phyloP scores from a whole-genome alignment of 768 basidiomycete species.

The Udeniomyces megalosporus region DNA sequence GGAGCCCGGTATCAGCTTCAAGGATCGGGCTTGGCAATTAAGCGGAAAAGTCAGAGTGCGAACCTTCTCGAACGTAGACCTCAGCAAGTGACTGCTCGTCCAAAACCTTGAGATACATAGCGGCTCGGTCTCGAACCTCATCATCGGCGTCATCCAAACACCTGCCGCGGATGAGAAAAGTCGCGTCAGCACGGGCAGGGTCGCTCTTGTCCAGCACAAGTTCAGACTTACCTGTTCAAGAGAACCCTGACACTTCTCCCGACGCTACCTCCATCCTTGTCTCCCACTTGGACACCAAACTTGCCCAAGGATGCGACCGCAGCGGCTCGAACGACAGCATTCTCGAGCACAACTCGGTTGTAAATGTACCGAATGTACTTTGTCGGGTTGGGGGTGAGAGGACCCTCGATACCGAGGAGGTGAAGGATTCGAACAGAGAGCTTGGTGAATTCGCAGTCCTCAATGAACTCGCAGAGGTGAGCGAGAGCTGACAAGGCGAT shows the following conservation, averaged over 20 bases:
- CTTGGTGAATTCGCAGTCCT: constrained; percentile 99
- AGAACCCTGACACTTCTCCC: constrained; percentile 77
- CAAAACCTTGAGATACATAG: constrained; percentile 76
- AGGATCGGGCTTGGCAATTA: no score
- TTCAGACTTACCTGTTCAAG: constrained; percentile 48
- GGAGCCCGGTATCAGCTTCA: background rate
- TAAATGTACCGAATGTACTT: constrained; percentile 99
- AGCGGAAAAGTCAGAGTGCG: constrained; percentile 15
- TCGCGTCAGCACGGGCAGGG: no score
- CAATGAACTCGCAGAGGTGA: constrained; percentile 97
- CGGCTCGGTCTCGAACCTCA: constrained; percentile 93
- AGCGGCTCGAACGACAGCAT: constrained; percentile 90
- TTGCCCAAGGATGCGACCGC: constrained; percentile 90
- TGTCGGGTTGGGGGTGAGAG: constrained; percentile 85
- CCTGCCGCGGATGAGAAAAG: constrained; percentile 31
- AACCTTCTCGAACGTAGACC: constrained; percentile 83
- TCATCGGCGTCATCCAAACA: constrained; percentile 98
- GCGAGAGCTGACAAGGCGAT: constrained; percentile 47
- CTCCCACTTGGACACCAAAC: constrained; percentile 79
- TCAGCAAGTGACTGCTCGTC: constrained; percentile 64
- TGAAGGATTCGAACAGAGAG: constrained; percentile 93
- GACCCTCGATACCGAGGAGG: constrained; percentile 86
- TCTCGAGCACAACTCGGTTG: constrained; percentile 96
- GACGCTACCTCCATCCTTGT: constrained; percentile 39
- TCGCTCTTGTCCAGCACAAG: background rate